Percentiles rank a stretch among this genome's conserved stretches.
Evolutionary conservation across 2,329 filamentous ascomycete genomes (phyloP).

Genomic region (Phialemonium atrogriseum): DNA sequence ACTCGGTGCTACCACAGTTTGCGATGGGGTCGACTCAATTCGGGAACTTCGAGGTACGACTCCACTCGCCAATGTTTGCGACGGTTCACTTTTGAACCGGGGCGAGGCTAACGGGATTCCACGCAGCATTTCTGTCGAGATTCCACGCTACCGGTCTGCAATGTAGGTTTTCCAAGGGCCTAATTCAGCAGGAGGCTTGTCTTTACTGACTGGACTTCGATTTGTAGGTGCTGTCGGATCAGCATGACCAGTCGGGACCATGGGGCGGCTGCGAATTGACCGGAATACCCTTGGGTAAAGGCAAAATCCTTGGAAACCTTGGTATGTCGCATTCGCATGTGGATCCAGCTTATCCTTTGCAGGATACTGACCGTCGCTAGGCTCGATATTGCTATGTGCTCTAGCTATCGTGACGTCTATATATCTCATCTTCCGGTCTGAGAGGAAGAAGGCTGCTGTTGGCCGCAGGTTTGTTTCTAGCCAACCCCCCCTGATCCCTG

Average conservation of each 20-base stretch:
- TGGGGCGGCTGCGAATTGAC: conserved; percentile 65
- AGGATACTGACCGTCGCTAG: conserved; percentile 32
- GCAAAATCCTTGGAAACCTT: conserved; percentile 67
- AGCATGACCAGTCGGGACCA: conserved; percentile 48
- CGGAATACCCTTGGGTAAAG: conserved; percentile 64
- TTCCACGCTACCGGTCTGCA: conserved; percentile 76
- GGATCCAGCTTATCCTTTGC: no score
- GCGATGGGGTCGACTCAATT: conserved; percentile 54
- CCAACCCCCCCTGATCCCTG: background rate
- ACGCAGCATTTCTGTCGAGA: conserved; percentile 71
- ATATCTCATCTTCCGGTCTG: conserved; percentile 70
- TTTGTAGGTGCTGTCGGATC: conserved; percentile 55
- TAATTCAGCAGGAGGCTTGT: no score
- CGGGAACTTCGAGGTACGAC: conserved; percentile 50
- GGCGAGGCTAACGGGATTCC: conserved; percentile 3
- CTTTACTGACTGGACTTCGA: conserved; percentile 12
- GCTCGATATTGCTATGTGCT: conserved; percentile 79
- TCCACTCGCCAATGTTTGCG: conserved; percentile 2
- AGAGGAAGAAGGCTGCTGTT: conserved; percentile 87
- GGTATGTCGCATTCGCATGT: conserved; percentile 47
- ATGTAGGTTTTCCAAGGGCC: conserved; percentile 48
- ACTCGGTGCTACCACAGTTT: conserved; percentile 8
- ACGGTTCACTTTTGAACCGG: conserved; percentile 9
- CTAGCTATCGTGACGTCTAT: conserved; percentile 62
- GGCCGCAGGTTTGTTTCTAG: conserved; percentile 67